Conservation (phyloP, 495 filamentous ascomycete genomes). For the Podospora australis region DNA sequence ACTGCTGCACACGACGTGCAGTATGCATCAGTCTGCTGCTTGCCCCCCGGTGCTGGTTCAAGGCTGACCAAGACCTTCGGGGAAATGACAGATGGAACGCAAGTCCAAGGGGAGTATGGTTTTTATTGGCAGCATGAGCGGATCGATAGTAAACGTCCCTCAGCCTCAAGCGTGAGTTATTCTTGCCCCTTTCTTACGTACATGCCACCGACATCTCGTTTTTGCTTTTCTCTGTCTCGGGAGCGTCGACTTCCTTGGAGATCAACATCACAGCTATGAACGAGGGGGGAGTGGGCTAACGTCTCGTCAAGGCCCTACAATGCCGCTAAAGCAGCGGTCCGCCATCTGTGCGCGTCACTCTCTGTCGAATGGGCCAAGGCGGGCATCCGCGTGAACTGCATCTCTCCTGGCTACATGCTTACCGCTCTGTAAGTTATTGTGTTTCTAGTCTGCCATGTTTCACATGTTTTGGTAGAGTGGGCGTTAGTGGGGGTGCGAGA, state of each 20-base stretch:
- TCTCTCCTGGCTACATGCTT: slow-evolving; percentile 89
- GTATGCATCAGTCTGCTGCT: no score
- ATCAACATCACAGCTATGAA: background rate
- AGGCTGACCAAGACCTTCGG: background rate
- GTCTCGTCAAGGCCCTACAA: slow-evolving; percentile 61
- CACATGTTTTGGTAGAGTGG: background rate
- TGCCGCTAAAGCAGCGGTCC: slow-evolving; percentile 79
- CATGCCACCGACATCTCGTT: background rate
- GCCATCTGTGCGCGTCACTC: slow-evolving; percentile 71
- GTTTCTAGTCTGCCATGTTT: background rate
- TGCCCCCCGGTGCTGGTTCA: background rate
- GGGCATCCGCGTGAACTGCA: slow-evolving; percentile 84
- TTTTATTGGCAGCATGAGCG: slow-evolving; percentile 94
- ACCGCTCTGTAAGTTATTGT: slow-evolving; percentile 65
- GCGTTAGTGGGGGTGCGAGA: background rate
- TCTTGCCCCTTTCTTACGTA: background rate
- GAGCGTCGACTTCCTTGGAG: no score
- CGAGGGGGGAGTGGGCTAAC: background rate
- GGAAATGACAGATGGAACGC: slow-evolving; percentile 53
- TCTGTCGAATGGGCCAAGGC: slow-evolving; percentile 85
- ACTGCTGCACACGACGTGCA: background rate
- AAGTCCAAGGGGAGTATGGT: slow-evolving; percentile 77
- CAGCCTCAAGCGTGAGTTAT: slow-evolving; percentile 69
- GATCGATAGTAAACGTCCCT: slow-evolving; percentile 85
- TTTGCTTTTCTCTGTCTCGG: no score